These are phyloP conservation scores for Parachaetomium inaequale DNA, from an alignment of 495 filamentous ascomycete genomes.

Conservation along the genomic window DNA sequence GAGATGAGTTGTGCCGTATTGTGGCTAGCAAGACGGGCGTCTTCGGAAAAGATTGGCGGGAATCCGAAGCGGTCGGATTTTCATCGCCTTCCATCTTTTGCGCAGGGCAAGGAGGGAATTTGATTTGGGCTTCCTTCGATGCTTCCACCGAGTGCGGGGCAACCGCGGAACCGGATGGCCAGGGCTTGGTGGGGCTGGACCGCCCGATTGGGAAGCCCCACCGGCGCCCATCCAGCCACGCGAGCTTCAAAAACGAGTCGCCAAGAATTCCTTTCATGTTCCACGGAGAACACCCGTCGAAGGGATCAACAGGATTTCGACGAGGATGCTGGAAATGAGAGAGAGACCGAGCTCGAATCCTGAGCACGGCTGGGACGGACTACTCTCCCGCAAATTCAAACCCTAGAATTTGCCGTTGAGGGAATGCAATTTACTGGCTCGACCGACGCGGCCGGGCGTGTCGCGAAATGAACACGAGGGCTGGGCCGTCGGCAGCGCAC, in stretches of 20 bases:
- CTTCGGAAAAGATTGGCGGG: too few relatives aligned
- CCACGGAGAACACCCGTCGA: neutral
- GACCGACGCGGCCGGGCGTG: conserved; percentile 22
- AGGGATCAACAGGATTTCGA: neutral
- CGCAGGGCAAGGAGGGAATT: too few relatives aligned
- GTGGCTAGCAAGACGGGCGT: too few relatives aligned
- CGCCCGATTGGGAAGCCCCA: conserved; percentile 14
- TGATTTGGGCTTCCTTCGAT: neutral
- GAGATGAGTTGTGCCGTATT: too few relatives aligned
- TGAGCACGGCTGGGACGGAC: neutral
- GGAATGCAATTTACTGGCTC: neutral
- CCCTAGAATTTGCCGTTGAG: neutral
- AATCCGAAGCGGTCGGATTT: too few relatives aligned
- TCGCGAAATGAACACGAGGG: conserved; percentile 31
- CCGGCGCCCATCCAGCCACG: conserved; percentile 17
- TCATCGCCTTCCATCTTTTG: too few relatives aligned
- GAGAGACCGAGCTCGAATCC: neutral
- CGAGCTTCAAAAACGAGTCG: neutral
- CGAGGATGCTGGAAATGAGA: neutral
- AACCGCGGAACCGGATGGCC: conserved; percentile 1
- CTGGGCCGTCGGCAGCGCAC: neutral
- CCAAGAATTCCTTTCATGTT: neutral
- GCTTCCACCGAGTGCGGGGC: neutral
- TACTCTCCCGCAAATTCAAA: too few relatives aligned
- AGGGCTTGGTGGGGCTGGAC: conserved; percentile 12